phyloP scores from a whole-genome alignment of 306 rosid species.

The Inga oerstediana region DNA sequence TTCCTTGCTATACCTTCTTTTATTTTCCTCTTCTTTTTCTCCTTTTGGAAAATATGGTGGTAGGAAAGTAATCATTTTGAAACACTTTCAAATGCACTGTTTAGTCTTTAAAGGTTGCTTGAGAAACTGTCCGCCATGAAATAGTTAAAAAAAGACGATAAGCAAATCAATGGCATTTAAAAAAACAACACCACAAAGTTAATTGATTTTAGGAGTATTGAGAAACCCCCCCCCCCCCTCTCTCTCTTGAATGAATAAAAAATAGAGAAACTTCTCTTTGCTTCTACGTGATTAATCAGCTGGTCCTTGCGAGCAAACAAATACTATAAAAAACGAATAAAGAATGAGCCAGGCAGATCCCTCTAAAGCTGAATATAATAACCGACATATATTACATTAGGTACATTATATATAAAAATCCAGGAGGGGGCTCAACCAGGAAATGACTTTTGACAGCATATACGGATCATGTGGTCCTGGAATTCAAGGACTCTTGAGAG shows the following conservation, averaged over 20 bases:
- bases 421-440: slow-evolving; percentile 13
- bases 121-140: slow-evolving; percentile 27
- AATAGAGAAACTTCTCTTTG: background rate
- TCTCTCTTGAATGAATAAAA: too few species aligned
- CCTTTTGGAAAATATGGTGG: slow-evolving; percentile 17
- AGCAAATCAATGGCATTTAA: background rate
- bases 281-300: slow-evolving; percentile 28
- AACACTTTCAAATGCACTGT: slow-evolving; percentile 23
- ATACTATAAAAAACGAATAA: slow-evolving; percentile 38
- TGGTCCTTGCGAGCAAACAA: slow-evolving; percentile 34
- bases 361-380: slow-evolving; percentile 27
- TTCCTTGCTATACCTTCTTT: background rate
- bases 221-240: background rate
- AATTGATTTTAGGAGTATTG: background rate
- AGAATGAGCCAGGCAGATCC: slow-evolving; percentile 22
- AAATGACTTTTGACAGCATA: slow-evolving; percentile 41
- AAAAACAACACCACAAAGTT: background rate
- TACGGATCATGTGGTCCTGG: slow-evolving; percentile 35
- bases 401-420: slow-evolving; percentile 35
- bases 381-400: slow-evolving; percentile 36
- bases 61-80: slow-evolving; percentile 25
- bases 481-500: slow-evolving; percentile 13
- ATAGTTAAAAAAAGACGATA: background rate
- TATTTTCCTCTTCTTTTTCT: background rate
- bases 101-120: slow-evolving; percentile 30